phyloP scores from a whole-genome alignment of 2,329 filamentous ascomycete genomes.

The Aspergillus floridensis region DNA sequence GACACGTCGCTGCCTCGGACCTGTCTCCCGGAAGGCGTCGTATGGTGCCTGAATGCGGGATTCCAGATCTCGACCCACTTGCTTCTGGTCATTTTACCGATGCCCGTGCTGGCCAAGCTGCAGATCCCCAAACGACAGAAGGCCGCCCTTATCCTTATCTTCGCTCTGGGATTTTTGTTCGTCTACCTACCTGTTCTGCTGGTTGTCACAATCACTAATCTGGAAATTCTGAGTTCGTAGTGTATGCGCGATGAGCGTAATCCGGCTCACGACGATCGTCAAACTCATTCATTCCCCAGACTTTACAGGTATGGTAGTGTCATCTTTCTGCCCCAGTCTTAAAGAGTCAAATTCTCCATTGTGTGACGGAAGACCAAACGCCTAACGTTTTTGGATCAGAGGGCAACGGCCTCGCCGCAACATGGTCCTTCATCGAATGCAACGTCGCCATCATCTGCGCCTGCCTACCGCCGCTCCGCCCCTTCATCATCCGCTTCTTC shows the following conservation, averaged over 20 bases:
- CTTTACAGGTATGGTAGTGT: conserved; percentile 19
- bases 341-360: too few species aligned
- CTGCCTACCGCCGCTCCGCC: conserved; percentile 28
- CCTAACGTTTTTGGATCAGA: conserved; percentile 9
- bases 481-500: conserved; percentile 26
- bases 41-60: conserved; percentile 31
- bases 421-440: conserved; percentile 32
- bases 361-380: too few species aligned
- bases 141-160: conserved; percentile 25
- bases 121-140: conserved; percentile 24
- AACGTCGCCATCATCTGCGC: conserved; percentile 34
- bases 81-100: conserved; percentile 26
- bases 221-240: conserved; percentile 9
- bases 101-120: conserved; percentile 25
- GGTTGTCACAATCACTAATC: background rate
- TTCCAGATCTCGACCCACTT: conserved; percentile 30
- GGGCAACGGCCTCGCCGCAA: conserved; percentile 24
- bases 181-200: background rate
- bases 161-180: conserved; percentile 30
- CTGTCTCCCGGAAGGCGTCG: conserved; percentile 21
- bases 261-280: conserved; percentile 22
- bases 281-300: conserved; percentile 16
- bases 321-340: background rate
- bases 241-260: conserved; percentile 29
- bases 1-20: background rate